phyloP scores from a whole-genome alignment of 2,329 filamentous ascomycete genomes.

The Phoma herbarum region DNA sequence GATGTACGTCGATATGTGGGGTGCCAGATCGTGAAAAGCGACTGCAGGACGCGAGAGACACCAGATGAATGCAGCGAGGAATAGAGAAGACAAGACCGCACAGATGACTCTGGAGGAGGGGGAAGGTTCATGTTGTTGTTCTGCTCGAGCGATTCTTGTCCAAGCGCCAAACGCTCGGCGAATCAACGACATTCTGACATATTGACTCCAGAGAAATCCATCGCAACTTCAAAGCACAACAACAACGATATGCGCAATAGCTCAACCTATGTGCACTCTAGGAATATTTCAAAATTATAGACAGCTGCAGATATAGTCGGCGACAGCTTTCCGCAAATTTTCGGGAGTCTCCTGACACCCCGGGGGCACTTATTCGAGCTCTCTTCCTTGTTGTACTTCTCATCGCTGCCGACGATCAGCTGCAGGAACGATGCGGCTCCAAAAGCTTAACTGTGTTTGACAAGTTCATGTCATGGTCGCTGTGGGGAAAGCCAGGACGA shows the following conservation, averaged over 20 bases:
- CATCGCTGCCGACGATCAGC: slow-evolving; percentile 43
- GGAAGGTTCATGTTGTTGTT: slow-evolving; percentile 29
- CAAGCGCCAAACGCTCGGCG: slow-evolving; percentile 27
- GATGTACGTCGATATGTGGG: slow-evolving; percentile 27
- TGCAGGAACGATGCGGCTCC: slow-evolving; percentile 50
- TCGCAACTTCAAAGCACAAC: slow-evolving; percentile 28
- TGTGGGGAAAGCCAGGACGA: slow-evolving; percentile 26
- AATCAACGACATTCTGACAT: slow-evolving; percentile 28
- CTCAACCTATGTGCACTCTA: slow-evolving; percentile 15
- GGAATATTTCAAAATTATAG: slow-evolving; percentile 10
- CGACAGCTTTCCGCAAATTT: slow-evolving; percentile 31
- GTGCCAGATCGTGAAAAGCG: slow-evolving; percentile 7
- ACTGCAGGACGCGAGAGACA: slow-evolving; percentile 22
- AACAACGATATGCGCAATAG: slow-evolving; percentile 26
- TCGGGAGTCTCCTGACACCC: slow-evolving; percentile 39
- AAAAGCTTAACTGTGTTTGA: slow-evolving; percentile 42
- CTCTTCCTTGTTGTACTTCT: slow-evolving; percentile 27
- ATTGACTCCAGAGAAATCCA: slow-evolving; percentile 28
- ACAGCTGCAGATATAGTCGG: not conserved
- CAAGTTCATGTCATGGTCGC: slow-evolving; percentile 23
- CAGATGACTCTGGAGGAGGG: slow-evolving; percentile 30
- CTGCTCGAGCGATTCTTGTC: slow-evolving; percentile 27
- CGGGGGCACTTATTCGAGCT: slow-evolving; percentile 21
- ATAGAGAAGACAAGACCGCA: slow-evolving; percentile 21
- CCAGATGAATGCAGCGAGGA: slow-evolving; percentile 25